Conservation (phyloP, 208 protist species). For the Wallacemonas rigidus region DNA sequence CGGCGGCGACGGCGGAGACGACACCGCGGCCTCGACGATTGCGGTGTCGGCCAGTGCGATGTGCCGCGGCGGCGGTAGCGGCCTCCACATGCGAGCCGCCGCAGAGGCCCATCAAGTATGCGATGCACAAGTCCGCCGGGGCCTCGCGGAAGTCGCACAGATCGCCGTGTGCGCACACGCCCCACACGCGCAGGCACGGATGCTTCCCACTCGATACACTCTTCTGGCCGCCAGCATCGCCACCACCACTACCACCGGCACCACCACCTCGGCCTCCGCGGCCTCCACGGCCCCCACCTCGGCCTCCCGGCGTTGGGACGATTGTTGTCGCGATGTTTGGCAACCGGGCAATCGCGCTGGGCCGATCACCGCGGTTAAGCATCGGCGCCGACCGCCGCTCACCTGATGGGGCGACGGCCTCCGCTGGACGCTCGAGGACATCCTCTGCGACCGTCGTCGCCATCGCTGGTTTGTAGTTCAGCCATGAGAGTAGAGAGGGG, state of each 20-base stretch:
- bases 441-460: constrained; percentile 71
- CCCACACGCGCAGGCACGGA: constrained; percentile 77
- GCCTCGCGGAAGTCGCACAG: constrained; percentile 75
- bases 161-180: constrained; percentile 69
- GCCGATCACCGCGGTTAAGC: constrained; percentile 40
- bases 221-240: neutral
- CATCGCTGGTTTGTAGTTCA: constrained; percentile 70
- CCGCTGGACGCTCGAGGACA: constrained; percentile 67
- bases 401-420: constrained; percentile 82
- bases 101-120: constrained; percentile 82
- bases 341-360: constrained; percentile 53
- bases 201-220: constrained; percentile 31
- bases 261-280: constrained; percentile 7
- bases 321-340: constrained; percentile 73
- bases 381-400: constrained; percentile 54
- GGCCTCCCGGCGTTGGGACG: constrained; percentile 22
- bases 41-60: neutral
- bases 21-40: constrained; percentile 10
- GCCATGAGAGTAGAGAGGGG: constrained; percentile 83
- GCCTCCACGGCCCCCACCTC: constrained; percentile 8
- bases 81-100: constrained; percentile 21
- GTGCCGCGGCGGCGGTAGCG: neutral
- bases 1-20: neutral
- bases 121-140: constrained; percentile 68
- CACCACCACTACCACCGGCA: neutral